A percentile compares a stretch with the other conserved stretches of the same genome.
Evolutionary conservation across 106 monocot species (phyloP).

Genomic region (Agapanthus africanus): DNA sequence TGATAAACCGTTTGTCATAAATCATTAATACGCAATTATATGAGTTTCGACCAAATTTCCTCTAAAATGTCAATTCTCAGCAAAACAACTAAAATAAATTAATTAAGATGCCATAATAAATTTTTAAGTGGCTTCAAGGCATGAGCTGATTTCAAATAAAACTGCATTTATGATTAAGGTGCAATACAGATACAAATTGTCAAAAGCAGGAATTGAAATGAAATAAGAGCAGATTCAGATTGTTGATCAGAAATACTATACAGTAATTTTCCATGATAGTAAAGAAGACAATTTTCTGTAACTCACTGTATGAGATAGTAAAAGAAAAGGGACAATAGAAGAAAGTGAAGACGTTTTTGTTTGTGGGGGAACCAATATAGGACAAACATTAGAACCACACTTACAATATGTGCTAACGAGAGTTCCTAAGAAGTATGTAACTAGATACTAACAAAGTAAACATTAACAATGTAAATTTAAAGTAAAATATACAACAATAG

Average conservation of each 20-base stretch:
- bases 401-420: not conserved
- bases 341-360: too few relatives aligned
- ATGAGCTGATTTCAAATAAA: not conserved
- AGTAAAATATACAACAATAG: too few relatives aligned
- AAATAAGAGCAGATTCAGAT: not conserved
- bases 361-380: not conserved
- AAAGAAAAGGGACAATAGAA: too few relatives aligned
- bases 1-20: too few relatives aligned
- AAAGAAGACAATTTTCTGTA: not conserved
- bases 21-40: too few relatives aligned
- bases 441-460: too few relatives aligned
- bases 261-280: not conserved
- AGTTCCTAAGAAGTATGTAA: too few relatives aligned
- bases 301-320: too few relatives aligned
- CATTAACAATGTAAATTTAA: too few relatives aligned
- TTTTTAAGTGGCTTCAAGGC: not conserved
- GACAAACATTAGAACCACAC: not conserved
- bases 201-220: not conserved
- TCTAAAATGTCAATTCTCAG: too few relatives aligned
- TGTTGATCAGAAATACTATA: not conserved
- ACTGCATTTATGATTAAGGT: not conserved
- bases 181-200: not conserved
- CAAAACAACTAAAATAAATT: too few relatives aligned
- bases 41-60: too few relatives aligned
- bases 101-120: not conserved